phyloP scores from a whole-genome alignment of 371 early-diverging fungal species.

The Entomophthora muscae region DNA sequence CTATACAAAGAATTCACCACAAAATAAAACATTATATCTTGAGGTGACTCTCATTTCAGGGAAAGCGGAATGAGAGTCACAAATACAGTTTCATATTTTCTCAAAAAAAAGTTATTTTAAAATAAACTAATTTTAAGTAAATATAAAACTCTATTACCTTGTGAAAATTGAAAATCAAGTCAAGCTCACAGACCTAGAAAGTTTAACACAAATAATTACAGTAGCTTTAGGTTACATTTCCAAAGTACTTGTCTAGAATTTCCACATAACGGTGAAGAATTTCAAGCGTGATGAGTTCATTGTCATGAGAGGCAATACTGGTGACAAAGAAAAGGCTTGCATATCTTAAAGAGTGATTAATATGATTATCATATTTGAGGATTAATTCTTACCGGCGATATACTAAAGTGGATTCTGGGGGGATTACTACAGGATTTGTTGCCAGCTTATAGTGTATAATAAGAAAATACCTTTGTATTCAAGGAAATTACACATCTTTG shows the following conservation, averaged over 20 bases:
- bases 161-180: constrained; percentile 76
- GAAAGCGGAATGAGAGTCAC: neutral
- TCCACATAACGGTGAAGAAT: constrained; percentile 96
- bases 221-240: constrained; percentile 51
- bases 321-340: constrained; percentile 90
- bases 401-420: neutral
- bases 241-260: constrained; percentile 89
- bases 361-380: too few relatives aligned
- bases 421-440: too few relatives aligned
- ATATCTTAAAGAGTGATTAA: constrained; percentile 65
- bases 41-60: neutral
- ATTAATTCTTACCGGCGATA: neutral
- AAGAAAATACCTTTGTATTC: constrained; percentile 68
- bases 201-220: neutral
- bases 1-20: neutral
- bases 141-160: constrained; percentile 23
- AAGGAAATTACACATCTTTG: constrained; percentile 94
- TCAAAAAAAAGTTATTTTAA: neutral
- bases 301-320: constrained; percentile 79
- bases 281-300: constrained; percentile 81
- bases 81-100: neutral
- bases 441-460: too few relatives aligned
- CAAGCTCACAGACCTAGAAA: constrained; percentile 65
- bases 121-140: neutral
- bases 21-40: neutral